Evolutionary conservation across 2,329 filamentous ascomycete species (phyloP).

Genomic region (Sporothrix inflata): DNA sequence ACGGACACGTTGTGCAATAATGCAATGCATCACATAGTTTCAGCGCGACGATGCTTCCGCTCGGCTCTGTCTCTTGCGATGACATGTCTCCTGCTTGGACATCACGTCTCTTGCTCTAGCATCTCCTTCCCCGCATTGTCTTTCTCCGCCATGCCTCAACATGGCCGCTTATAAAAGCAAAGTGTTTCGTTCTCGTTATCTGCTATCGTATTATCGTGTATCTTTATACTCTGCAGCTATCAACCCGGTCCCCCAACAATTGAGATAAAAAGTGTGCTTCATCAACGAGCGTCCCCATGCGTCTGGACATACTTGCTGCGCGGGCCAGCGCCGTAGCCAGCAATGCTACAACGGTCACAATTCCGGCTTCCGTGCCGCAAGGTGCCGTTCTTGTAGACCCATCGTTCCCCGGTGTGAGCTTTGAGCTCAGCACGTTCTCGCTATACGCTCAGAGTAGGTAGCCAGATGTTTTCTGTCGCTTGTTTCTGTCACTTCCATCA

Average conservation of each 20-base stretch:
- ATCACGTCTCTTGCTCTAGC: no score
- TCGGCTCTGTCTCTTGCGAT: background rate
- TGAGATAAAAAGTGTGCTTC: background rate
- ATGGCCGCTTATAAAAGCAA: background rate
- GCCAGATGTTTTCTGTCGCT: background rate
- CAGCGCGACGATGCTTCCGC: background rate
- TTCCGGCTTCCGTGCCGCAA: background rate
- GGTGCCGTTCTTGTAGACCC: background rate
- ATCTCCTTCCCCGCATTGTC: background rate
- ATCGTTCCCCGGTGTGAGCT: constrained; percentile 16
- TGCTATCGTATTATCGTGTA: background rate
- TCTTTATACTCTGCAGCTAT: background rate
- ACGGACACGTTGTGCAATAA: no score
- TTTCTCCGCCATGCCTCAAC: background rate
- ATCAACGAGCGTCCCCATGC: background rate
- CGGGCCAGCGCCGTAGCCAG: background rate
- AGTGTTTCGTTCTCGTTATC: background rate
- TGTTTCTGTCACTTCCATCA: background rate
- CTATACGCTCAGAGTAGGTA: background rate
- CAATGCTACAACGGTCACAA: background rate
- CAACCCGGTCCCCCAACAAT: no score
- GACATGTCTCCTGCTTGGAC: no score
- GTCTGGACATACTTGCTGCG: background rate
- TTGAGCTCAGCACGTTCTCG: constrained; percentile 11
- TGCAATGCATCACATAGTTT: no score